Percentiles rank a stretch among this genome's conserved stretches.
phyloP scores from a whole-genome alignment of 2,329 filamentous ascomycete species.

The Microsporum audouinii region DNA sequence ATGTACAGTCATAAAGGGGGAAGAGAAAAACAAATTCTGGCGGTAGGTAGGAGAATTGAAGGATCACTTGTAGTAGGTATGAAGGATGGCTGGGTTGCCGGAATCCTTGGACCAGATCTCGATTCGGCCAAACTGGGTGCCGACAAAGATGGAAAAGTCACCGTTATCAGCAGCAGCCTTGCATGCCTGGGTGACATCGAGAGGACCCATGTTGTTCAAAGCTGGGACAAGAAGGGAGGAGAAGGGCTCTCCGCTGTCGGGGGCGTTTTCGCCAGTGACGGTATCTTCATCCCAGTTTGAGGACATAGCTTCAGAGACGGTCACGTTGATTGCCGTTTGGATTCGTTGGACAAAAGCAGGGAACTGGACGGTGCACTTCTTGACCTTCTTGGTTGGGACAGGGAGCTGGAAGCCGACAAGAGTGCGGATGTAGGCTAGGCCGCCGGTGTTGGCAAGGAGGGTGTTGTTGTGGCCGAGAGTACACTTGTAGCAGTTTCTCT shows the following conservation, averaged over 20 bases:
- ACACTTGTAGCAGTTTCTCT: constrained; percentile 6
- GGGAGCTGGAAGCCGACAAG: constrained; percentile 5
- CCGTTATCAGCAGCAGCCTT: neutral
- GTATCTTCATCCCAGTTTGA: constrained; percentile 3
- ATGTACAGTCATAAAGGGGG: neutral
- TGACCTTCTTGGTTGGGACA: neutral
- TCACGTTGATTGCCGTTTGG: neutral
- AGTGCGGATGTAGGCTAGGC: neutral
- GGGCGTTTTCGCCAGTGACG: neutral
- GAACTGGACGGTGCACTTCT: constrained; percentile 7
- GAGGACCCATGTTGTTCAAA: neutral
- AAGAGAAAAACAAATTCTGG: neutral
- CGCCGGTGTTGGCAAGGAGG: neutral
- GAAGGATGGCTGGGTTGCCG: constrained; percentile 4
- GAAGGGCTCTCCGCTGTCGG: neutral
- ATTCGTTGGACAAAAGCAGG: neutral
- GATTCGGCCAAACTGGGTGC: neutral
- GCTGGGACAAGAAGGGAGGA: neutral
- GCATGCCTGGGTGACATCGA: constrained; percentile 5
- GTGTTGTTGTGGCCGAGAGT: constrained; percentile 3
- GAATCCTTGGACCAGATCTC: constrained; percentile 8
- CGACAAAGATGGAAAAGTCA: constrained; percentile 1
- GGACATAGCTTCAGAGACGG: neutral
- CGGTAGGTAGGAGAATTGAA: neutral
- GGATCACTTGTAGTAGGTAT: constrained; percentile 1